Percentiles rank a stretch among this genome's conserved stretches.
Evolutionary conservation across 192 early-diverging fungal genomes (phyloP).

Genomic region (Entrophospora sp.): DNA sequence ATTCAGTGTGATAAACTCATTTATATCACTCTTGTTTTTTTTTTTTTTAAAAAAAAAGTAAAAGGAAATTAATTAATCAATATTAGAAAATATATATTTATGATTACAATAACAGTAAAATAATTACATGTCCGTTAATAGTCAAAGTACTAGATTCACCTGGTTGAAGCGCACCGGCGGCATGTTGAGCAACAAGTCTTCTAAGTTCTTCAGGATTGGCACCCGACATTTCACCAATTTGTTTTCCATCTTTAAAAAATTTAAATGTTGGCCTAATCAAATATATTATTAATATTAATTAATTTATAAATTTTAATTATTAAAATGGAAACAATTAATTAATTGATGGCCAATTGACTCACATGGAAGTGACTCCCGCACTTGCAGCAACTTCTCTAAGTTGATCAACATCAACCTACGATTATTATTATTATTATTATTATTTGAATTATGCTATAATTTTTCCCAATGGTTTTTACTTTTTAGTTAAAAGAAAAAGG

Average conservation of each 20-base stretch:
- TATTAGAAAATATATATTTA: neutral
- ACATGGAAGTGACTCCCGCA: constrained; percentile 37
- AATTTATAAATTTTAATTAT: too few relatives aligned
- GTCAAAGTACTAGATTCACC: constrained; percentile 30
- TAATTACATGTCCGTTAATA: constrained; percentile 37
- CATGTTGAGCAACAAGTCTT: constrained; percentile 55
- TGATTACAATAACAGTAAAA: neutral
- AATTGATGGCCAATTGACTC: too few relatives aligned
- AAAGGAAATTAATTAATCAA: neutral
- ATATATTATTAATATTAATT: too few relatives aligned
- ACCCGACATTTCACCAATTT: constrained; percentile 71
- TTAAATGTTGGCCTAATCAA: constrained; percentile 76
- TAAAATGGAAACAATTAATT: constrained; percentile 10
- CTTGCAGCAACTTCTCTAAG: constrained; percentile 31
- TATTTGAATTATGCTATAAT: neutral
- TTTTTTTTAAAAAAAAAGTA: neutral
- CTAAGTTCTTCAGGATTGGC: constrained; percentile 68
- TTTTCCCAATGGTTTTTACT: too few relatives aligned
- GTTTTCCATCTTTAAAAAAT: constrained; percentile 66
- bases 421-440: constrained; percentile 12
- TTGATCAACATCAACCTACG: constrained; percentile 38
- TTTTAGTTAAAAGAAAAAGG: neutral
- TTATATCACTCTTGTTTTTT: constrained; percentile 58
- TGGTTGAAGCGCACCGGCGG: constrained; percentile 34
- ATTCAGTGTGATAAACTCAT: constrained; percentile 52